Evolutionary conservation across 495 filamentous ascomycete genomes (phyloP), one percentile per base, ranked within the genome.

Genomic region (Xylaria telfairii): DNA sequence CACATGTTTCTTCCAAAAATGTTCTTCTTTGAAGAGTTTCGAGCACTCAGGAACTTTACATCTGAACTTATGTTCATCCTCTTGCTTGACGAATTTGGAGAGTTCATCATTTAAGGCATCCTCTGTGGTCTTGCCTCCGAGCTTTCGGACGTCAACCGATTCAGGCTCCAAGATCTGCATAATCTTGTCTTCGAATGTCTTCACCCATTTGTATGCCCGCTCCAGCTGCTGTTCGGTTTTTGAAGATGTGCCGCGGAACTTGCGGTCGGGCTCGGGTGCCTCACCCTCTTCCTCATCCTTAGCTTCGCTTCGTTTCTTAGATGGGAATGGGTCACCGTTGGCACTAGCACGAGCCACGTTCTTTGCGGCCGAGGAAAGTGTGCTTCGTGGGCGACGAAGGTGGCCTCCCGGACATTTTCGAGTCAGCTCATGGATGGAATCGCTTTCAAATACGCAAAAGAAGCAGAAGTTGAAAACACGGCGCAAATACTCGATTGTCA

Each of bases 391-490:
- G 26, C 96, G 91, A 69, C 96, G 93, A 64, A 98, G 91, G 86
- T 99, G 96, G 30, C 96, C 96, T 32, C 96, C 96, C 39, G 96
- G 94, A 72, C 96, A 99, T 82, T 99, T 99, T 63, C 96, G 88
- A 37, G 91, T 94, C 60, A 99, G 85, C 79, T 98, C 96, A 76
- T 98, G 96, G 46, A 99, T 90, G 0, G 95, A 98, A 79, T 99
- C 96, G 79, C 93, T 94, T 80, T 98, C 96, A 76, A 98, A 98
- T 32, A 99, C 96, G 81, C 96, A 99, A 84, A 98, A 99, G 84
- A 99, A 97, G 84, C 96, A 99, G 83, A 98, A 98, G 79, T 95
- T 97, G 88, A 95, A 96, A 64, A 98, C 95, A 17, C 96, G 90
- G 44, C 96, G 93, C 62, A 99, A 87, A 78, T 99, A 99, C 80